phyloP scores from a whole-genome alignment of 2,329 filamentous ascomycete genomes.

The Penicillium sp. region DNA sequence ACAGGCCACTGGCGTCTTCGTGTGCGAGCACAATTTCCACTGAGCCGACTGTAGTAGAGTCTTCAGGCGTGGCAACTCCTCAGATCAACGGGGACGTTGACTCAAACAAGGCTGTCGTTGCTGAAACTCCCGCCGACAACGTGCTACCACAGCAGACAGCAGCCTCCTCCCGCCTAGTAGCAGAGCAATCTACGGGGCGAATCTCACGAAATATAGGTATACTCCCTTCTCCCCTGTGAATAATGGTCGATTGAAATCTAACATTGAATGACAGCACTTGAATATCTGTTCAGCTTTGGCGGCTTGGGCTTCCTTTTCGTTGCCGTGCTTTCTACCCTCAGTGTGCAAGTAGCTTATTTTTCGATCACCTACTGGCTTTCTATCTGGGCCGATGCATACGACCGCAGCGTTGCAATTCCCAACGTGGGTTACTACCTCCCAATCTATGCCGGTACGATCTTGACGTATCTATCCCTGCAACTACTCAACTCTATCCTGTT shows the following conservation, averaged over 20 bases:
- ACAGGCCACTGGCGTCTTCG: conserved; percentile 2
- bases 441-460: conserved; percentile 48
- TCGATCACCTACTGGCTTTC: conserved; percentile 28
- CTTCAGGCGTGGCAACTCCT: conserved; percentile 1
- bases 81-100: neutral
- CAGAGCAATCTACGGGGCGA: conserved; percentile 23
- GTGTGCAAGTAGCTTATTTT: conserved; percentile 25
- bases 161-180: conserved; percentile 14
- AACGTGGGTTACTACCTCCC: conserved; percentile 47
- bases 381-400: conserved; percentile 25
- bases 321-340: conserved; percentile 19
- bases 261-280: conserved; percentile 13
- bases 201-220: conserved; percentile 23
- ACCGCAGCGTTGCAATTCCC: conserved; percentile 13
- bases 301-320: conserved; percentile 21
- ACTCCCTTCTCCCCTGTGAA: conserved; percentile 19
- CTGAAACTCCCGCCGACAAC: neutral
- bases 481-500: conserved; percentile 36
- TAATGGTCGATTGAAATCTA: conserved; percentile 10
- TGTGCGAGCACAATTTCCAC: conserved; percentile 6
- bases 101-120: neutral
- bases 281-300: conserved; percentile 25
- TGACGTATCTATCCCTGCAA: conserved; percentile 28
- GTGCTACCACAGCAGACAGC: conserved; percentile 8
- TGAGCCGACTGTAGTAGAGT: neutral